Conservation (phyloP, 83 land plant genomes). For the Picea abies region DNA sequence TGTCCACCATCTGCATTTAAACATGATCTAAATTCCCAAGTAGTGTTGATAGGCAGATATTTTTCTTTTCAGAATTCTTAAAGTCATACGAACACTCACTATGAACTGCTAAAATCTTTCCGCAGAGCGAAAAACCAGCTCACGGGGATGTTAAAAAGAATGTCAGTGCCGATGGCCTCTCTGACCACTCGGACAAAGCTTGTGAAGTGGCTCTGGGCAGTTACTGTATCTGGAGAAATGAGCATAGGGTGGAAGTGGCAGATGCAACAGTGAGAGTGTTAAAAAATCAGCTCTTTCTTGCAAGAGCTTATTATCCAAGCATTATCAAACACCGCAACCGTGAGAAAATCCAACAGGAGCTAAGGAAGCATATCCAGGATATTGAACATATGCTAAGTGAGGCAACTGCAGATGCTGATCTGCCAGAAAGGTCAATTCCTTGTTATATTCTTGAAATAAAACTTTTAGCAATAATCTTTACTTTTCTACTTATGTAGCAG, state of each 20-base stretch:
- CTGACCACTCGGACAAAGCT: slow-evolving; percentile 30
- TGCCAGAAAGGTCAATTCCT: slow-evolving; percentile 28
- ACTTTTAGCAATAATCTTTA: neutral
- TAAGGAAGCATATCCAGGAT: slow-evolving; percentile 70
- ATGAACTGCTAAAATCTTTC: slow-evolving; percentile 11
- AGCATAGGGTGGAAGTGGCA: slow-evolving; percentile 55
- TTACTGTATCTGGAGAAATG: slow-evolving; percentile 67
- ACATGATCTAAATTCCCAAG: neutral
- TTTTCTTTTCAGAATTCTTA: neutral
- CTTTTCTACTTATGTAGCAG: neutral
- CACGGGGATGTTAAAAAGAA: slow-evolving; percentile 1
- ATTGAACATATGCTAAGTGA: slow-evolving; percentile 70
- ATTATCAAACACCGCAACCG: slow-evolving; percentile 50
- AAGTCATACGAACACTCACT: neutral
- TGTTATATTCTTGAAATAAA: neutral
- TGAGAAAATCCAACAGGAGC: slow-evolving; percentile 46
- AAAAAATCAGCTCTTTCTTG: slow-evolving; percentile 68
- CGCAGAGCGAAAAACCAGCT: slow-evolving; percentile 2
- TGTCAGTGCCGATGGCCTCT: neutral
- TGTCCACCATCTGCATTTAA: neutral
- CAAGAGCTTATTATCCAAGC: slow-evolving; percentile 71
- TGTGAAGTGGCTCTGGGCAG: slow-evolving; percentile 68
- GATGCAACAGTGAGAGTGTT: slow-evolving; percentile 58
- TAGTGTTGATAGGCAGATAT: neutral
- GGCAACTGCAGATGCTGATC: slow-evolving; percentile 62